These are phyloP conservation scores for Talaromyces sp. DNA, from an alignment of 2,329 filamentous ascomycete genomes.

Conservation along the genomic window DNA sequence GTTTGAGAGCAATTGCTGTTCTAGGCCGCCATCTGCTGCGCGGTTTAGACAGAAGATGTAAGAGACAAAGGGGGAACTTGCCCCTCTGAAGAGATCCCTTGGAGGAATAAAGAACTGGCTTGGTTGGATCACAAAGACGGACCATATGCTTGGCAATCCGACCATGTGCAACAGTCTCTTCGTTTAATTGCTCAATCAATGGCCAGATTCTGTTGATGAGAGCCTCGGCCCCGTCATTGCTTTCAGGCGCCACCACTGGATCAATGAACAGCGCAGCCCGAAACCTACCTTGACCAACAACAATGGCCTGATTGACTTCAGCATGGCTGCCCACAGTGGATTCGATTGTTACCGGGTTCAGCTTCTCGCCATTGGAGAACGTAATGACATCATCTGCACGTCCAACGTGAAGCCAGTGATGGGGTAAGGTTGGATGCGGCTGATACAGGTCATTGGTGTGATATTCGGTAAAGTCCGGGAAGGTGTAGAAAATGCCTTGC, in stretches of 20 bases:
- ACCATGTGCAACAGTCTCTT: background rate
- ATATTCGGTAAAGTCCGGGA: background rate
- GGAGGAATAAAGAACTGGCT: background rate
- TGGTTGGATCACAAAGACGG: background rate
- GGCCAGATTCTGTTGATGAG: background rate
- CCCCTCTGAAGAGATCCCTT: background rate
- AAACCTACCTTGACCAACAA: background rate
- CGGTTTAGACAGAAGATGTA: background rate
- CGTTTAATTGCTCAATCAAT: background rate
- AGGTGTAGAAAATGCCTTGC: background rate
- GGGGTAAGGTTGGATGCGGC: background rate
- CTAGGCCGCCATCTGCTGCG: background rate
- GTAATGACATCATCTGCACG: constrained; percentile 6
- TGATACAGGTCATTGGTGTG: constrained; percentile 11
- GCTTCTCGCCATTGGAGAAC: background rate
- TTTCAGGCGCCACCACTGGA: background rate
- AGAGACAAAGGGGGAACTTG: background rate
- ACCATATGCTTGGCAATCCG: background rate
- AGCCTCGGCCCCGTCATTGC: background rate
- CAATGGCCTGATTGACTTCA: background rate
- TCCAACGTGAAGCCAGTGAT: constrained; percentile 8
- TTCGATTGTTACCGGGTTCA: background rate
- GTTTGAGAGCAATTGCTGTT: background rate
- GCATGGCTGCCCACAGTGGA: background rate
- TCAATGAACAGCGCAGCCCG: background rate